Evolutionary conservation across 2,329 filamentous ascomycete genomes (phyloP).

Genomic region (Beauveria scarabaeidicola): DNA sequence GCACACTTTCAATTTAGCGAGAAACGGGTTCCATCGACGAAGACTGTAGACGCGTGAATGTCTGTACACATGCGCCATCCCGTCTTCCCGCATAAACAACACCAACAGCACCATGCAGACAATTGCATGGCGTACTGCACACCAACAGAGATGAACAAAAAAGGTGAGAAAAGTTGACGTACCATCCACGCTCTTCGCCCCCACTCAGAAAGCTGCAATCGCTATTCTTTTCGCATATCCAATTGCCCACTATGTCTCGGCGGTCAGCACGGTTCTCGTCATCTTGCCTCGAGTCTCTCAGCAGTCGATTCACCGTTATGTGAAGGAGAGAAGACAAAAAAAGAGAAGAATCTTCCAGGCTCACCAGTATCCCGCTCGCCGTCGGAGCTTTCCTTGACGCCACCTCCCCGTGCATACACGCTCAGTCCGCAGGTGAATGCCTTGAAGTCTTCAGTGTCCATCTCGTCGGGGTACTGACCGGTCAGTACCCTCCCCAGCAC

Average conservation of each 20-base stretch:
- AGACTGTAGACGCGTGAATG: neutral
- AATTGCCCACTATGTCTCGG: constrained; percentile 50
- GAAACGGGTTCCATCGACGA: neutral
- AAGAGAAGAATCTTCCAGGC: neutral
- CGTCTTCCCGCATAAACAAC: neutral
- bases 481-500: constrained; percentile 76
- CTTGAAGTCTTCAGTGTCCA: constrained; percentile 68
- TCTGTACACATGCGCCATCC: neutral
- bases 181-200: constrained; percentile 88
- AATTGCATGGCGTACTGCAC: neutral
- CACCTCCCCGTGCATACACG: constrained; percentile 36
- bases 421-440: constrained; percentile 79
- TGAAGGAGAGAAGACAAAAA: neutral
- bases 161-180: constrained; percentile 24
- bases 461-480: constrained; percentile 62
- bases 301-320: neutral
- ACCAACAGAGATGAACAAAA: neutral
- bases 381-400: neutral
- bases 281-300: neutral
- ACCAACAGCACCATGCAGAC: neutral
- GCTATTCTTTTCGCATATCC: constrained; percentile 72
- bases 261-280: constrained; percentile 22
- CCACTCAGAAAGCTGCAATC: constrained; percentile 74
- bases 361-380: constrained; percentile 3
- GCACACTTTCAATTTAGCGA: neutral